Conservation (phyloP, 2,329 filamentous ascomycete species). For the Thyridium curvatum region DNA sequence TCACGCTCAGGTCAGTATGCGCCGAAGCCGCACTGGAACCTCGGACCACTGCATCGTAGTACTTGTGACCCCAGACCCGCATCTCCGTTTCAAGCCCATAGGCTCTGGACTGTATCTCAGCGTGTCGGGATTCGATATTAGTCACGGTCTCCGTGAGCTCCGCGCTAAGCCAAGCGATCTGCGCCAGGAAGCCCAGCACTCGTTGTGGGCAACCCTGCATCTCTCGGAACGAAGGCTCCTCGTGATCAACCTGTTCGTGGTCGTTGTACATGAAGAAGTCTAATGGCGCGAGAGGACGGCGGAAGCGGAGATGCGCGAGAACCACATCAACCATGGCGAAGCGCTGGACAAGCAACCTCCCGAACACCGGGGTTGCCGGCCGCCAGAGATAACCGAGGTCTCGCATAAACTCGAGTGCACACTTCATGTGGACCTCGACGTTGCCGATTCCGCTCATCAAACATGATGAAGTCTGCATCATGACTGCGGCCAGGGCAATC, state of each 20-base stretch:
- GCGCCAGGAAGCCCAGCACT: no score
- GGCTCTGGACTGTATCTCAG: background rate
- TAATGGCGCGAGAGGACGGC: background rate
- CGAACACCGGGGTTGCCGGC: background rate
- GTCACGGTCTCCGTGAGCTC: no score
- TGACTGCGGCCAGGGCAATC: background rate
- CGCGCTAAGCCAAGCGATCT: no score
- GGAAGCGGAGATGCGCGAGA: background rate
- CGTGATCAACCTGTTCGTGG: background rate
- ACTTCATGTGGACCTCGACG: background rate
- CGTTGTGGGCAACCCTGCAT: background rate
- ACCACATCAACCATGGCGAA: background rate
- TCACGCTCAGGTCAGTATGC: no score
- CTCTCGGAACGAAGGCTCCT: background rate
- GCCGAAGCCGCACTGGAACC: background rate
- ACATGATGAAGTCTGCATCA: background rate
- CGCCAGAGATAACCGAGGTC: background rate
- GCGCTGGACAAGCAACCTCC: background rate
- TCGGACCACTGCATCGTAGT: background rate
- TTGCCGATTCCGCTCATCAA: background rate
- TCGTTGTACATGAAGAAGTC: background rate
- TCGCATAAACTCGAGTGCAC: background rate
- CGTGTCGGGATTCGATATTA: background rate
- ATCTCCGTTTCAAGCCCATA: background rate
- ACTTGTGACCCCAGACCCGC: background rate